Evolutionary conservation across 192 early-diverging fungal genomes (phyloP), one percentile per base, ranked within the genome.

Genomic region (Coemansia umbellata): DNA sequence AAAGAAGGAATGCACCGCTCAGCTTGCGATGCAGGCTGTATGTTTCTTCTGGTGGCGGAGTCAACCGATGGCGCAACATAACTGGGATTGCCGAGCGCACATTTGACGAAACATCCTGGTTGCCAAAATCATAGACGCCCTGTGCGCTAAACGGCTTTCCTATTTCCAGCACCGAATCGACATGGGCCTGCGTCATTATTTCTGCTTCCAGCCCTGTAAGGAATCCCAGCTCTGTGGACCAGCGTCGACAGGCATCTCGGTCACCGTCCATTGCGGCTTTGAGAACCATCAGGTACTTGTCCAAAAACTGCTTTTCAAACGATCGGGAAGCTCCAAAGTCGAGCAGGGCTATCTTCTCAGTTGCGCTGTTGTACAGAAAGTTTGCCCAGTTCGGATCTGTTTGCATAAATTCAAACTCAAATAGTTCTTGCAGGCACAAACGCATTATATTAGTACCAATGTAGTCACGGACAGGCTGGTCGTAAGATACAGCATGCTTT

Each of bases 321-420:
- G 81, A 84, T 22, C 94, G 81, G 19, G 89, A 87, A 3, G 96
- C 90, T 17, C 96, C 96, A 81, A 99, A 99, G 66, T 99, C 96
- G 30, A 99, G 66, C 63, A 99, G 62, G 27, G 87, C 82, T 39
- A 98, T 85, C 69, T 82, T 89, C 40, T 79, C 74, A 8, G 79
- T 82, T 4, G 31, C 27, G 3, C 44, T 58, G 53, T 92, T 86
- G 61, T 93, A 99, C 45, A 99, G 71, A 64, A 99, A 99, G 68
- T 99, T 99, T 44, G 89, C 84, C 96, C 96, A 99, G 65, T 99
- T 99, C 2, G 96, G 96, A 69, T 99, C 96, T 5, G 96, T 99
- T 69, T 99, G 96, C 96, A 99, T 99, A 67, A 89, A 96, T 52
- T 84, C 78, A 70, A 91, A 97, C 41, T 86, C 82, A 63, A 95